phyloP scores from a whole-genome alignment of 352 stramenopile genomes.

The Pythium sukuiense region DNA sequence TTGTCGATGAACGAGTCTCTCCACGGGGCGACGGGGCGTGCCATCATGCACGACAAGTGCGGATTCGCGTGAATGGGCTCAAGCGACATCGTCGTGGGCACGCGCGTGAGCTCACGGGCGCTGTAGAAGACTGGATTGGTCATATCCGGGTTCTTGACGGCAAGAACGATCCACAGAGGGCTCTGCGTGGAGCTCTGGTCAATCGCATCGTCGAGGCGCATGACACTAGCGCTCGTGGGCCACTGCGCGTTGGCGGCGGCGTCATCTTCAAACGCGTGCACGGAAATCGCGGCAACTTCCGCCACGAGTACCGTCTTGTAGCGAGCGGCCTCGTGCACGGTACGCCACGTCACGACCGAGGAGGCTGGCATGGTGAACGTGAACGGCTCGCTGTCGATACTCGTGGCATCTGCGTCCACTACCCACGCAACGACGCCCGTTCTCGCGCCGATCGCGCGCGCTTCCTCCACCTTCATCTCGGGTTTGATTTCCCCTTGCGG shows the following conservation, averaged over 20 bases:
- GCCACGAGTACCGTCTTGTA: neutral
- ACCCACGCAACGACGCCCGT: neutral
- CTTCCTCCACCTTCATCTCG: neutral
- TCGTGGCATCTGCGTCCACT: neutral
- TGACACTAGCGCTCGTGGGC: neutral
- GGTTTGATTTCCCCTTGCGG: neutral
- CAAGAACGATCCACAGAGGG: neutral
- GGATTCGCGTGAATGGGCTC: neutral
- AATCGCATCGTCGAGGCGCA: neutral
- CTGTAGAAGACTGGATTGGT: neutral
- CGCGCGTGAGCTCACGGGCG: neutral
- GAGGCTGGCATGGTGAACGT: neutral
- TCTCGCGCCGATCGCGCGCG: neutral
- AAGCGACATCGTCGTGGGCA: neutral
- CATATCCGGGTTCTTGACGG: neutral
- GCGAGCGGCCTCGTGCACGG: neutral
- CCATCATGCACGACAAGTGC: neutral
- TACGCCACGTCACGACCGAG: neutral
- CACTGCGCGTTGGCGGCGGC: neutral
- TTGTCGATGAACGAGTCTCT: neutral
- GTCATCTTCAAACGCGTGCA: neutral
- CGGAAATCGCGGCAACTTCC: neutral
- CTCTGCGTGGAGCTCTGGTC: neutral
- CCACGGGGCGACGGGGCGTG: neutral
- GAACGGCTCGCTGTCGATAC: neutral